Base-by-base conservation (phyloP, 2,329 filamentous ascomycete species). In the Cladosporium colombiae region DNA sequence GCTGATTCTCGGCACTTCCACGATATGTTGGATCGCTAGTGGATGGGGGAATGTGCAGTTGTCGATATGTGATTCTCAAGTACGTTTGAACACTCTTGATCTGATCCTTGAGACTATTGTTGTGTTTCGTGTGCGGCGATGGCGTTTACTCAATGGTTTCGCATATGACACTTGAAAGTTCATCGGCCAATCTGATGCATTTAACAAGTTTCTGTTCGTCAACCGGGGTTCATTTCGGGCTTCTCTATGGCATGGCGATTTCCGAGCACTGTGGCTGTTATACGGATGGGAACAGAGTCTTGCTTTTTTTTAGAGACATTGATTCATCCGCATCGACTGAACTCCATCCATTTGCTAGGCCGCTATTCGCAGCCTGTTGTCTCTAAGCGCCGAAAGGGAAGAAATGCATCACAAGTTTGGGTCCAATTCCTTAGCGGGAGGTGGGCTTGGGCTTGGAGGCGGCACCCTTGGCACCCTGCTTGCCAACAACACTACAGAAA, bases 401-500 rank as follows among this genome's bases (percentile, higher is more conserved):
- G 61, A 63, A 63, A 63, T 63, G 61, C 61, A 63, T 63, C 50
- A 52, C 61, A 63, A 56, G 50, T 29, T 44, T 46, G 29, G 53
- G 33, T 23, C 61, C 23, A 40, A 62, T 50, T 52, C 29, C 35
- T 63, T 63, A 63, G 33, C 61, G 61, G 61, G 61, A 63, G 29
- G 89, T 93, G 80, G 91, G 89, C 80, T 90, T 86, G 76, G 92
- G 89, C 91, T 97, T 97, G 79, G 85, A 83, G 76, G 87, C 88
- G 75, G 93, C 88, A 78, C 95, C 95, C 89, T 96, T 97, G 73
- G 92, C 90, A 78, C 92, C 93, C 88, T 97, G 92, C 91, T 99
- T 99, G 89, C 92, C 93, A 57, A 77, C 74, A 81, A 90, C 85
- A 81, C 96, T 91, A 56, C 37, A 46, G 40, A 23, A 40, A 31